Conservation (phyloP, 257 asterid genomes). For the Solanum piurae region DNA sequence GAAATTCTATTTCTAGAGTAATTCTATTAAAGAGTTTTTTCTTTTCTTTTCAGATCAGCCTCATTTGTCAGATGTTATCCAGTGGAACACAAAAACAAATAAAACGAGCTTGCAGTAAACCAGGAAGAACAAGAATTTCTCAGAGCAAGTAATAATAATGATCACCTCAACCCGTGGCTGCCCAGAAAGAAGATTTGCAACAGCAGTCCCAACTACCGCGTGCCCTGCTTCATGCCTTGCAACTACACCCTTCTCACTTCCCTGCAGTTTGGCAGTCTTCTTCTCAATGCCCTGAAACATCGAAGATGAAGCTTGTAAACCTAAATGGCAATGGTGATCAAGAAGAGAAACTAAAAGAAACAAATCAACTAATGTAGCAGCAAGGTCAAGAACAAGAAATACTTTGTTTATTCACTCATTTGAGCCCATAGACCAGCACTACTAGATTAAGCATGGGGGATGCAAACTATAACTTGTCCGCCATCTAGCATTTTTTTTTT, state of each 20-base stretch:
- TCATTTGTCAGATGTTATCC: neutral
- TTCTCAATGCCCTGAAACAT: constrained; percentile 84
- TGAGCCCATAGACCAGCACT: neutral
- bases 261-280: constrained; percentile 88
- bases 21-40: neutral
- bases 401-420: neutral
- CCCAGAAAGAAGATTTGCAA: constrained; percentile 90
- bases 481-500: neutral
- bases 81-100: neutral
- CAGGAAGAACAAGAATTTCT: neutral
- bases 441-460: neutral
- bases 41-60: neutral
- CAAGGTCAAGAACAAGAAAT: neutral
- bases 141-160: neutral
- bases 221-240: constrained; percentile 99
- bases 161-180: constrained; percentile 98
- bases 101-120: neutral
- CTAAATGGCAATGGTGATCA: neutral
- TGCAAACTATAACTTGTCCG: neutral
- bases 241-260: constrained; percentile 94
- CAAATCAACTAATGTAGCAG: neutral
- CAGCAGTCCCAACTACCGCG: constrained; percentile 98
- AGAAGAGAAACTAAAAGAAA: neutral
- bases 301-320: neutral
- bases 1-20: neutral